phyloP scores from a whole-genome alignment of 495 filamentous ascomycete genomes.

The Apiosordaria backusii region DNA sequence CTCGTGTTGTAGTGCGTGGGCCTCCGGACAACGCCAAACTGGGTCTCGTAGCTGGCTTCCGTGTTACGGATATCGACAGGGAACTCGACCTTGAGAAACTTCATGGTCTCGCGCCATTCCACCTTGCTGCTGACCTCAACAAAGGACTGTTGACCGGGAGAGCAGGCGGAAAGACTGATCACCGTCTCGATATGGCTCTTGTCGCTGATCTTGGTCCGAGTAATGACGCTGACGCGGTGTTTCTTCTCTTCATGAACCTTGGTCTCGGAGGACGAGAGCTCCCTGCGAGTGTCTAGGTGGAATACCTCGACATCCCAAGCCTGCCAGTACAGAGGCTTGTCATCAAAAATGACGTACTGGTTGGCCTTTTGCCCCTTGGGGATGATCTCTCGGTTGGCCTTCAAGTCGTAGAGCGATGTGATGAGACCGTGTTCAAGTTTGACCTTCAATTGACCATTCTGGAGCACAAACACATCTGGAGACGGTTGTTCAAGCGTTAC shows the following conservation, averaged over 20 bases:
- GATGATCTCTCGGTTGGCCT: constrained; percentile 69
- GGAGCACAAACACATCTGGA: constrained; percentile 69
- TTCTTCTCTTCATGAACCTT: constrained; percentile 66
- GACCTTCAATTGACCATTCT: constrained; percentile 71
- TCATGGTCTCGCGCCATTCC: constrained; percentile 92
- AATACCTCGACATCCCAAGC: constrained; percentile 98
- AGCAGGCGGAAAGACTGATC: constrained; percentile 69
- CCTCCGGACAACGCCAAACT: constrained; percentile 81
- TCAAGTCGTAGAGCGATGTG: constrained; percentile 73
- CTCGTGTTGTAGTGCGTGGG: constrained; percentile 95
- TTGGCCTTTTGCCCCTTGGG: constrained; percentile 76
- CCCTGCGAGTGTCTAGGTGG: constrained; percentile 82
- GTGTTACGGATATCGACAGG: constrained; percentile 89
- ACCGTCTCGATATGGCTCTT: constrained; percentile 83
- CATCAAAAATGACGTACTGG: constrained; percentile 92
- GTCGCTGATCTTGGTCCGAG: constrained; percentile 80
- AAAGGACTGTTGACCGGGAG: constrained; percentile 60
- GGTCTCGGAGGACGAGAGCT: constrained; percentile 62
- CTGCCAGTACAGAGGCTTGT: constrained; percentile 98
- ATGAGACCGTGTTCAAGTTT: constrained; percentile 71
- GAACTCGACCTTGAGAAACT: constrained; percentile 98
- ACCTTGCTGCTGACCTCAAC: constrained; percentile 80
- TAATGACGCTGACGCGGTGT: constrained; percentile 72
- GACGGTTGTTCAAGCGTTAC: constrained; percentile 63
- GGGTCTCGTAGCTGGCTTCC: constrained; percentile 92